phyloP scores from a whole-genome alignment of 371 early-diverging fungal genomes.

The Zancudomyces culisetae region DNA sequence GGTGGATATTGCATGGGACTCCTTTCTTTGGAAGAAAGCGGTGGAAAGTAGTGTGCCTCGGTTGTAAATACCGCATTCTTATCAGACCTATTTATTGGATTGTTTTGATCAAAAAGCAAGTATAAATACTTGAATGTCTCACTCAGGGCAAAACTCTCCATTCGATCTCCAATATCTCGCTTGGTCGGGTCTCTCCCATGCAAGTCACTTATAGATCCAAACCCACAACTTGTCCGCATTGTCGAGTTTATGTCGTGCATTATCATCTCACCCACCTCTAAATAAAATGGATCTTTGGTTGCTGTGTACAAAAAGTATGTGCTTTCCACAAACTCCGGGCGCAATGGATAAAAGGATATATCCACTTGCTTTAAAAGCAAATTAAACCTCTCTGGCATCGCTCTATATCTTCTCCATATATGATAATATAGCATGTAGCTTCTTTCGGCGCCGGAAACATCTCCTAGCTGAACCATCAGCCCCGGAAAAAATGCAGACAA shows the following conservation, averaged over 20 bases:
- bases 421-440: slow-evolving; percentile 63
- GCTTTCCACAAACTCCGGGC: slow-evolving; percentile 89
- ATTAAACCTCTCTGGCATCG: slow-evolving; percentile 76
- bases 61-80: slow-evolving; percentile 75
- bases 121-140: slow-evolving; percentile 90
- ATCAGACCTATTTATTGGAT: slow-evolving; percentile 39
- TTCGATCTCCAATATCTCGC: slow-evolving; percentile 52
- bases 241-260: slow-evolving; percentile 52
- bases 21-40: slow-evolving; percentile 9
- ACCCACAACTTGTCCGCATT: slow-evolving; percentile 65
- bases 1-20: slow-evolving; percentile 14
- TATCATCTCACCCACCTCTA: slow-evolving; percentile 73
- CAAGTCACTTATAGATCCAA: slow-evolving; percentile 37
- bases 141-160: slow-evolving; percentile 88
- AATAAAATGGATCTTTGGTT: slow-evolving; percentile 74
- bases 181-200: slow-evolving; percentile 9
- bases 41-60: slow-evolving; percentile 22
- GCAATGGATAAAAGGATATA: slow-evolving; percentile 57
- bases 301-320: slow-evolving; percentile 84
- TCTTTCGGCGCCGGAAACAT: slow-evolving; percentile 59
- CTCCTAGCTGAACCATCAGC: slow-evolving; percentile 69
- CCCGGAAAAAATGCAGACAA: slow-evolving; percentile 86
- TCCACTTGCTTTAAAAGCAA: slow-evolving; percentile 35
- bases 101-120: slow-evolving; percentile 58
- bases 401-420: slow-evolving; percentile 65